Percentiles rank a stretch among this genome's conserved stretches.
Evolutionary conservation across 2,329 filamentous ascomycete genomes (phyloP).

Genomic region (Neodidymelliopsis sp.): DNA sequence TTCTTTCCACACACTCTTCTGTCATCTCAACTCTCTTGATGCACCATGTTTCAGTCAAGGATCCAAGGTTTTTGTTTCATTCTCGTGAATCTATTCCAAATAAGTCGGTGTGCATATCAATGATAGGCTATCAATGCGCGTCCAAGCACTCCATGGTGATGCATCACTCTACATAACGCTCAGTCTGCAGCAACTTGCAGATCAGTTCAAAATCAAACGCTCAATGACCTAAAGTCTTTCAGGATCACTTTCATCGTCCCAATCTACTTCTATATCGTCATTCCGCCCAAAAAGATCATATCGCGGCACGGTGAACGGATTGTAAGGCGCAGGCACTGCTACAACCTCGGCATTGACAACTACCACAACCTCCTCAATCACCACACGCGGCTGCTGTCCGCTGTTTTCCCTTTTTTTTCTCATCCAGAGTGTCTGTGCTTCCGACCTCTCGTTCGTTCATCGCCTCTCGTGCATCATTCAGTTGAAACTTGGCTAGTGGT

Average conservation of each 20-base stretch:
- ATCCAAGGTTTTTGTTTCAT: no score
- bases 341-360: no score
- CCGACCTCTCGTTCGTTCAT: neutral
- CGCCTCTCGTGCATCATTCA: neutral
- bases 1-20: neutral
- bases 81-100: no score
- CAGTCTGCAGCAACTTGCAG: neutral
- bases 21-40: no score
- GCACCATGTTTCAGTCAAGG: no score
- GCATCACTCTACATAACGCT: neutral
- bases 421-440: no score
- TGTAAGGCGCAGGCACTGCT: neutral
- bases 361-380: no score
- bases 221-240: neutral
- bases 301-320: slow-evolving; percentile 1
- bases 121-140: no score
- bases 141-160: no score
- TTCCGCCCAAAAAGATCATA: slow-evolving; percentile 1
- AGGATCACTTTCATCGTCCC: slow-evolving; percentile 8
- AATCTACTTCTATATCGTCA: slow-evolving; percentile 12
- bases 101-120: no score
- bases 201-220: neutral
- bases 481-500: neutral
- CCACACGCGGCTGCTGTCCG: no score
- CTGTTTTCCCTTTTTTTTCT: no score